Base-by-base conservation (phyloP, 2,329 filamentous ascomycete genomes). In the Zymoseptoria crescenta region DNA sequence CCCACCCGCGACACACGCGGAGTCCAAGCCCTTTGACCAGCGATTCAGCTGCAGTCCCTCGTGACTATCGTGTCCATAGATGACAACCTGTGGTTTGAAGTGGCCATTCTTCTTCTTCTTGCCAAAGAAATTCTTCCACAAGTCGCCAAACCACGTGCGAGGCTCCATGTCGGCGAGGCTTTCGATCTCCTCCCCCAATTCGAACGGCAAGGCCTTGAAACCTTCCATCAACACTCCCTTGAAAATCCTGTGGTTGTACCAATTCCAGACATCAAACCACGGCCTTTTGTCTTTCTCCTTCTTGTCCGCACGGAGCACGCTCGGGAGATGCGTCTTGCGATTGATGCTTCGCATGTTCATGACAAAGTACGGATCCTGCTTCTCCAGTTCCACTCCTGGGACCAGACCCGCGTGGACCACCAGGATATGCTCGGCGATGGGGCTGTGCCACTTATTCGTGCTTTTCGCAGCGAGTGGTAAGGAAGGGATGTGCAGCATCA, bases 291-390 rank as follows among this genome's bases (percentile, higher is more conserved):
- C 60, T 28, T 67, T 63, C 35, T 62, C 67, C 5, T 64, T 63
- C 55, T 61, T 66, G 45, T 56, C 62, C 49, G 63, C 59, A 49
- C 68, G 68, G 8, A 65, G 52, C 16, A 76, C 76, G 56, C 77
- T 83, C 3, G 84, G 85, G 10, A 83, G 75, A 60, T 84, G 80
- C 9, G 83, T 85, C 9, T 79, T 75, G 19, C 85, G 80, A 65
- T 88, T 80, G 56, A 96, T 82, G 6, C 86, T 89, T 58, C 91
- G 85, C 89, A 99, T 95, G 70, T 91, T 94, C 91, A 96, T 96
- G 49, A 89, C 88, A 55, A 87, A 86, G 73, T 84, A 86, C 0
- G 91, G 87, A 72, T 96, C 83, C 67, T 87, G 93, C 55, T 81
- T 77, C 52, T 86, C 79, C 13, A 96, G 78, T 0, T 82, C 73